phyloP scores from a whole-genome alignment of 352 stramenopile genomes.

The Phytophthora europaea region DNA sequence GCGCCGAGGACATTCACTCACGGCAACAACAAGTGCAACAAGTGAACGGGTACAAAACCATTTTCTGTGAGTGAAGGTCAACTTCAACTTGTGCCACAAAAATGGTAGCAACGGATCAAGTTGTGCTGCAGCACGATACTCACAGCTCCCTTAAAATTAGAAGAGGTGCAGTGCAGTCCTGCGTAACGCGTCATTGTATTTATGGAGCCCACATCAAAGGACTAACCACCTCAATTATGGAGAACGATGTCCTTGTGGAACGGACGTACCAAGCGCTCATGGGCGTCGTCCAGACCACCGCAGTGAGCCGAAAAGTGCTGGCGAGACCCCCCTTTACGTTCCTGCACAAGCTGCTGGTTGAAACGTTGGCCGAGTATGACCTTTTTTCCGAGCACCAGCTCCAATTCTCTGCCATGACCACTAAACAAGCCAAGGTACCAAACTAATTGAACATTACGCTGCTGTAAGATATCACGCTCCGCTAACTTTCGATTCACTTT shows the following conservation, averaged over 20 bases:
- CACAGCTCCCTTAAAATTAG: conserved; percentile 10
- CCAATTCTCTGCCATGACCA: conserved; percentile 61
- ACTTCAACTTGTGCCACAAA: conserved; percentile 34
- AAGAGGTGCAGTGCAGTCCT: neutral
- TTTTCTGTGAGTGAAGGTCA: conserved; percentile 35
- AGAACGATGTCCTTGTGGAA: conserved; percentile 53
- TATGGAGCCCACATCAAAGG: neutral
- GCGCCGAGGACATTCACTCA: conserved; percentile 28
- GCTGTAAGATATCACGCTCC: neutral
- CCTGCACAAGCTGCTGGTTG: conserved; percentile 81
- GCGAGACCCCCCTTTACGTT: conserved; percentile 84
- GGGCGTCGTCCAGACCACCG: conserved; percentile 71
- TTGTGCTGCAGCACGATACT: neutral
- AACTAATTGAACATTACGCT: neutral
- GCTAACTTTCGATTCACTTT: neutral
- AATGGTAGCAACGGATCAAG: neutral
- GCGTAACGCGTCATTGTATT: conserved; percentile 1
- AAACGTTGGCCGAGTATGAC: conserved; percentile 65
- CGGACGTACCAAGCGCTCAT: conserved; percentile 77
- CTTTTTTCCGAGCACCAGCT: conserved; percentile 81
- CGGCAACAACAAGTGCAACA: neutral
- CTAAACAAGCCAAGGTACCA: conserved; percentile 78
- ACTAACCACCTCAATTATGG: neutral
- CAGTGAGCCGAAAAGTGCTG: conserved; percentile 76
- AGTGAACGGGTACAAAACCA: conserved; percentile 5